Percentiles rank a stretch among this genome's conserved stretches.
These are phyloP conservation scores for Cucurbita moschata DNA, from an alignment of 306 rosid genomes.

Conservation along the genomic window DNA sequence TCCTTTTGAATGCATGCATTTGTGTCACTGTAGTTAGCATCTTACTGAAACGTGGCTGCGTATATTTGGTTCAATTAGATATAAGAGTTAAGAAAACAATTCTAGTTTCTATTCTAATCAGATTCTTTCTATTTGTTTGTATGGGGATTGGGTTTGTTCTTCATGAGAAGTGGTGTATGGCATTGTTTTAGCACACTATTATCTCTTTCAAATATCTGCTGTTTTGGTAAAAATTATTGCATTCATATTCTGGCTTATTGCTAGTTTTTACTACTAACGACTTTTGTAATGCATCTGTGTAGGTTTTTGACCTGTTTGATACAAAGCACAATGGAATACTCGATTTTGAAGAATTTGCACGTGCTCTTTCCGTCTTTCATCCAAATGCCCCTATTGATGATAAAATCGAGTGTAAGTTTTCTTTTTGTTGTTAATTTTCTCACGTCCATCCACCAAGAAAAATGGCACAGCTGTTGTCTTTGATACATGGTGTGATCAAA, in stretches of 20 bases:
- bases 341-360: conserved; percentile 68
- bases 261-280: background rate
- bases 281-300: conserved; percentile 18
- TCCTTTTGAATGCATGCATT: no score
- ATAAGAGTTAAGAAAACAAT: no score
- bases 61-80: no score
- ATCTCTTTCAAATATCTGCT: background rate
- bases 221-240: background rate
- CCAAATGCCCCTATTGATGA: conserved; percentile 60
- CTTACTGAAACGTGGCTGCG: no score
- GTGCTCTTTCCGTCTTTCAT: conserved; percentile 73
- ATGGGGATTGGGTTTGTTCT: background rate
- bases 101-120: no score
- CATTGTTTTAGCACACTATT: background rate
- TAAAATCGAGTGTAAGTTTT: conserved; percentile 60
- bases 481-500: background rate
- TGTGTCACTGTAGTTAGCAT: no score
- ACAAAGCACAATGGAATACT: conserved; percentile 47
- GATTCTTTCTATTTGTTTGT: background rate
- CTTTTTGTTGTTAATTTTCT: conserved; percentile 5
- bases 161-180: background rate
- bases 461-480: background rate
- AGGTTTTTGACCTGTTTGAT: conserved; percentile 83
- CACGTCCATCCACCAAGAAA: conserved; percentile 3
- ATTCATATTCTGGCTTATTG: background rate